phyloP scores from a whole-genome alignment of 2,329 filamentous ascomycete species.

The Chaetomiaceae sp. region DNA sequence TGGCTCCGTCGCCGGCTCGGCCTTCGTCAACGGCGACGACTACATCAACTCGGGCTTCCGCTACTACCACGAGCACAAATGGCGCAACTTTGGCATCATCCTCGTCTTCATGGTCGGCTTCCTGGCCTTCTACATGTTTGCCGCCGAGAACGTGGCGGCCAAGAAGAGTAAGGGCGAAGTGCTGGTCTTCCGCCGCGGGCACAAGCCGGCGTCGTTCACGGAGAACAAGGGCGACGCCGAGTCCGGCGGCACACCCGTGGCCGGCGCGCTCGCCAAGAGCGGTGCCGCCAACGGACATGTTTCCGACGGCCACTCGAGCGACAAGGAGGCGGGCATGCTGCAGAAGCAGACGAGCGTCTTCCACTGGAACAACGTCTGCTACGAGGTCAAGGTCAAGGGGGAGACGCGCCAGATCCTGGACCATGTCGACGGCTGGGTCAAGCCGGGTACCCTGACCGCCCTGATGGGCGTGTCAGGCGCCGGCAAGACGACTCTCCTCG shows the following conservation, averaged over 20 bases:
- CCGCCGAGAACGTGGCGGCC: conserved; percentile 58
- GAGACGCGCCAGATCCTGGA: conserved; percentile 67
- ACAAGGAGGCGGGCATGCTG: conserved; percentile 38
- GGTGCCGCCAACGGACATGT: too few species aligned
- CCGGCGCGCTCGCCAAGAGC: conserved; percentile 34
- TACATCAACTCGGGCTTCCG: conserved; percentile 50
- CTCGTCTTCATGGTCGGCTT: conserved; percentile 60
- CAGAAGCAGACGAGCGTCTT: conserved; percentile 53
- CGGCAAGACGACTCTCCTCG: conserved; percentile 56
- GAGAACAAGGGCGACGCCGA: conserved; percentile 58
- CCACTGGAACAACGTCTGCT: background rate
- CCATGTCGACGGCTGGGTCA: conserved; percentile 80
- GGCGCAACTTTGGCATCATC: conserved; percentile 67
- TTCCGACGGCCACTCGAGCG: conserved; percentile 18
- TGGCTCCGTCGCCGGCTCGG: conserved; percentile 50
- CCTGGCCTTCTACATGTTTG: conserved; percentile 54
- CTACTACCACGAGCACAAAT: conserved; percentile 55
- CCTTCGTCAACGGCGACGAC: conserved; percentile 49
- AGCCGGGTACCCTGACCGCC: conserved; percentile 79
- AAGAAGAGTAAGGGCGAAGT: conserved; percentile 72
- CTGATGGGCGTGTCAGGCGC: conserved; percentile 62
- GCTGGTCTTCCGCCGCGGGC: conserved; percentile 65
- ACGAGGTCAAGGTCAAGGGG: conserved; percentile 42
- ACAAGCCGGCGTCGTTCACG: conserved; percentile 52
- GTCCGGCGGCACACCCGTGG: conserved; percentile 42